Conservation (phyloP, 768 basidiomycete genomes). For the Mycena galericulata region DNA sequence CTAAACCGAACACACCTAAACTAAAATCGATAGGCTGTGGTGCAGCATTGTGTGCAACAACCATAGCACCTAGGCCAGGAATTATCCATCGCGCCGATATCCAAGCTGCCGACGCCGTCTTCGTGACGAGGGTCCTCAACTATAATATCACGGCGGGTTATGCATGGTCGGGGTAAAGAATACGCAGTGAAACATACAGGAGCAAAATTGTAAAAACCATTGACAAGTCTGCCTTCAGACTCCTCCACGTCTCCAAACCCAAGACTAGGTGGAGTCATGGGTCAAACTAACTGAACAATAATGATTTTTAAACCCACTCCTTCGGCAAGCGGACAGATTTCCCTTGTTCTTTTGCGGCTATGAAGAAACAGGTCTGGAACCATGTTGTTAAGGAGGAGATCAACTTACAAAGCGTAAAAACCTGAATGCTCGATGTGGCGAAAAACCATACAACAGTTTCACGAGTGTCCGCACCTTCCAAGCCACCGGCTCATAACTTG, state of each 20-base stretch:
- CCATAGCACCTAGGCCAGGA: slow-evolving; percentile 6
- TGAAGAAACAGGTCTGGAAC: background rate
- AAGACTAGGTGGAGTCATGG: background rate
- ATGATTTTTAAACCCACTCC: background rate
- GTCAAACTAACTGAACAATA: background rate
- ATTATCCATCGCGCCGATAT: slow-evolving; percentile 8
- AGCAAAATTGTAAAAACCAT: slow-evolving; percentile 4
- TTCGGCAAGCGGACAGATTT: background rate
- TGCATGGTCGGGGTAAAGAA: background rate
- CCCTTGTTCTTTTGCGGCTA: background rate
- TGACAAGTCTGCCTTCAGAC: background rate
- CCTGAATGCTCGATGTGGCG: background rate
- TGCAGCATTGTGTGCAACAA: slow-evolving; percentile 3
- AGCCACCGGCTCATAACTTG: background rate
- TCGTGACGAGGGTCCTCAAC: slow-evolving; percentile 11
- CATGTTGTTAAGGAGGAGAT: background rate
- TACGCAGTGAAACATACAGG: slow-evolving; percentile 3
- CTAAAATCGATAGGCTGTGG: slow-evolving; percentile 3
- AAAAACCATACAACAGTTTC: background rate
- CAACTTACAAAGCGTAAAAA: background rate
- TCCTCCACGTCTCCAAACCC: slow-evolving; percentile 4
- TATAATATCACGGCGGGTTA: background rate
- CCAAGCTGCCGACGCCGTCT: background rate
- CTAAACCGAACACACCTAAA: slow-evolving; percentile 10
- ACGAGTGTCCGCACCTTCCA: slow-evolving; percentile 7